Conservation (phyloP, 1,284 basidiomycete genomes). For the Rhodotorula sp. region DNA sequence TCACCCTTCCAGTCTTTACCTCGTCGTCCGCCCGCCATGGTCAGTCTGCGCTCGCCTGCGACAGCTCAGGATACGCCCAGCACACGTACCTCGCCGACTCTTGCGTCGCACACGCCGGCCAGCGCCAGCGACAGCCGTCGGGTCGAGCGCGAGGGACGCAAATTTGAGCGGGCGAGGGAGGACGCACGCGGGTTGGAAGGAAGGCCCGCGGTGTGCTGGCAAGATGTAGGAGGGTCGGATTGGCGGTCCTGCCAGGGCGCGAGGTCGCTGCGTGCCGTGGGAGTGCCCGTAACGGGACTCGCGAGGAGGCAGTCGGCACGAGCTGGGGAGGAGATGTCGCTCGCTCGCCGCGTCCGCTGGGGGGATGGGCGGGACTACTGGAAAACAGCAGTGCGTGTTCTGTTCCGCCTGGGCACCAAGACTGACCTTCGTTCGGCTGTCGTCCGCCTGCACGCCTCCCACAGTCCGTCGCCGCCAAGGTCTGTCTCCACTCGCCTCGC, state of each 20-base stretch:
- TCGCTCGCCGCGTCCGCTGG: background rate
- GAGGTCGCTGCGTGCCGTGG: background rate
- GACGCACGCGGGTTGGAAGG: background rate
- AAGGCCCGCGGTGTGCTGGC: background rate
- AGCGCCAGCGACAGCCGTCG: background rate
- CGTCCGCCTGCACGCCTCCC: background rate
- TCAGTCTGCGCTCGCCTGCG: background rate
- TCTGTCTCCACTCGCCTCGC: background rate
- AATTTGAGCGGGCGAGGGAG: background rate
- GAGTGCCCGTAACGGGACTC: background rate
- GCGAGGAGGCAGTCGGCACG: background rate
- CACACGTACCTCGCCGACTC: too few species aligned
- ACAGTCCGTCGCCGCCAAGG: conserved; percentile 33
- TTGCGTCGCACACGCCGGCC: background rate
- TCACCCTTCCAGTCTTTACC: too few species aligned
- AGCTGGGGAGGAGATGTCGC: background rate
- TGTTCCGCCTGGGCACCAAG: background rate
- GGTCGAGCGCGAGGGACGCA: background rate
- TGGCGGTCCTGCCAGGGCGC: background rate
- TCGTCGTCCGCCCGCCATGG: conserved; percentile 2
- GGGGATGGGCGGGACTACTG: background rate
- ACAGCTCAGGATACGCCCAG: background rate
- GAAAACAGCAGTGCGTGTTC: background rate
- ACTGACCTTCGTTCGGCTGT: background rate
- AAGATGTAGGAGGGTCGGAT: background rate